Evolutionary conservation across 805 yeast species (phyloP).

Genomic region (Starmerella bombi): DNA sequence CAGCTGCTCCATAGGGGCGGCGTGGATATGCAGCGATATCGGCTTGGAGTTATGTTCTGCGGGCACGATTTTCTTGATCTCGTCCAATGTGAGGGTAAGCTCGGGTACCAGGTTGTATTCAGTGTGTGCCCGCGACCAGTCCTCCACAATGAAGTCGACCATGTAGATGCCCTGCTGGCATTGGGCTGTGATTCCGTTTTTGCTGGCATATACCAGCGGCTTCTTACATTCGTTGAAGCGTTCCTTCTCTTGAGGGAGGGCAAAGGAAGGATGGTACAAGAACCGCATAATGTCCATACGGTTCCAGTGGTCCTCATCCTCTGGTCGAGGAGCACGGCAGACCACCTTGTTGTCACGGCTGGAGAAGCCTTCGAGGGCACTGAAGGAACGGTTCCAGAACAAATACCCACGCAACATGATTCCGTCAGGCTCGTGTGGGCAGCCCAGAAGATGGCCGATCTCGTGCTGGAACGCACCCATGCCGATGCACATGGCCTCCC

Average conservation of each 20-base stretch:
- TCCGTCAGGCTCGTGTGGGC: slow-evolving; percentile 84
- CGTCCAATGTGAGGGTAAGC: slow-evolving; percentile 37
- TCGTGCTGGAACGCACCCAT: slow-evolving; percentile 93
- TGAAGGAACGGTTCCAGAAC: slow-evolving; percentile 66
- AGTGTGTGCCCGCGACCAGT: slow-evolving; percentile 38
- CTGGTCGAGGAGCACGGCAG: slow-evolving; percentile 30
- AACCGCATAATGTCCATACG: slow-evolving; percentile 66
- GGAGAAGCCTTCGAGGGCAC: slow-evolving; percentile 50
- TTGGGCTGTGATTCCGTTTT: slow-evolving; percentile 35
- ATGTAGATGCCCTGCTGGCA: slow-evolving; percentile 59
- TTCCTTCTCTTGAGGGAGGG: slow-evolving; percentile 38
- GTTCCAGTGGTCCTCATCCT: slow-evolving; percentile 78
- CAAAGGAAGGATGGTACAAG: slow-evolving; percentile 66
- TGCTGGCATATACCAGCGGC: slow-evolving; percentile 38
- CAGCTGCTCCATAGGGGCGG: slow-evolving; percentile 35
- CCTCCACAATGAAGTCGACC: slow-evolving; percentile 56
- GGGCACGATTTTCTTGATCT: slow-evolving; percentile 32
- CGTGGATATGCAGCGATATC: slow-evolving; percentile 27
- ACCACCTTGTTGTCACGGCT: slow-evolving; percentile 30
- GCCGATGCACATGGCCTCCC: slow-evolving; percentile 82
- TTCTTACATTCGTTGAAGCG: slow-evolving; percentile 25
- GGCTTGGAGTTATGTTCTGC: slow-evolving; percentile 26
- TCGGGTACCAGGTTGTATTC: slow-evolving; percentile 57
- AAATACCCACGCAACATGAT: slow-evolving; percentile 82
- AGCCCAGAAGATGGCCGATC: slow-evolving; percentile 79